Evolutionary conservation across 176 grass and related monocot species (phyloP), one percentile per base, ranked within the genome.

Genomic region (Juncus effusus): DNA sequence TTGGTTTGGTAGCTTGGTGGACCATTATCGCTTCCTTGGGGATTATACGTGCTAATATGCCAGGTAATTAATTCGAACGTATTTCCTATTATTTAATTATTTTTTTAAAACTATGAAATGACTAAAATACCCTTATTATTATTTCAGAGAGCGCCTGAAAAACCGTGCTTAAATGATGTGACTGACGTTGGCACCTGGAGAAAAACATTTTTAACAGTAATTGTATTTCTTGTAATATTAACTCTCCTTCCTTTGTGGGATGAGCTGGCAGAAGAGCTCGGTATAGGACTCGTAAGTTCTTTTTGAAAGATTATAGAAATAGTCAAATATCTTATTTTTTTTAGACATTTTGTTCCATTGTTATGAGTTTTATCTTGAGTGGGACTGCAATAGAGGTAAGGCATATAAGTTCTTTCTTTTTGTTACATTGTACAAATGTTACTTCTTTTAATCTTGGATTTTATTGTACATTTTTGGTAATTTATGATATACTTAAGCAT

Each of bases 161-260:
- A 99, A 51, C 80, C 94, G 35, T 99, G 94, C 83, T 80, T 99
- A 56, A 89, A 99, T 39, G 85, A 99, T n/a, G 94, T 93, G 12
- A 88, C 88, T 2, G 88, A 99, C 15, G 88, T 90, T 1, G 88
- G 94, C 63, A 85, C 88, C 51, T 93, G 94, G 94, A 86, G 94
- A 54, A 90, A 76, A 61, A 78, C 78, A 39, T 75, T 85, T 40
- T 58, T 99, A 73, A 62, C 77, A 51, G 60, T 72, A 10, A 75
- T 80, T 4, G 74, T 92, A 50, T 79, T 90, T 74, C 80, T 99
- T 73, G 94, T 93, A 19, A 69, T 90, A 5, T 52, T 90, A 38
- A 99, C 86, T 16, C 89, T 99, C 40, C 90, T 99, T 59, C 94
- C 94, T 0, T 10, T 99, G 28, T 93, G 85, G 88, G 94, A 99